Evolutionary conservation across 805 yeast species (phyloP).

Genomic region (Cyberlindnera xylosilytica): DNA sequence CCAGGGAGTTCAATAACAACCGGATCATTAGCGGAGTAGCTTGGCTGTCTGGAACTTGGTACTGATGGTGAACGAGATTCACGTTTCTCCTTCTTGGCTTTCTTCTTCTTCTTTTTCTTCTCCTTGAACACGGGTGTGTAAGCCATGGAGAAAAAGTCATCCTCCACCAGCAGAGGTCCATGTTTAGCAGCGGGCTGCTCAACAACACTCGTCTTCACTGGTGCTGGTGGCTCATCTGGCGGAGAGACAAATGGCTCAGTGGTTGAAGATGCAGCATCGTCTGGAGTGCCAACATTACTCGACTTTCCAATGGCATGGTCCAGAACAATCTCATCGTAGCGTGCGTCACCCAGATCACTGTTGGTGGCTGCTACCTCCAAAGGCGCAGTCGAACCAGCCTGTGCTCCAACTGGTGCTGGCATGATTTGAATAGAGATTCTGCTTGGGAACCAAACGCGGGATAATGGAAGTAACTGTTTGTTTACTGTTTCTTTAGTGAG

Average conservation of each 20-base stretch:
- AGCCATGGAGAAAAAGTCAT: slow-evolving; percentile 28
- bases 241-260: slow-evolving; percentile 1
- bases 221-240: background rate
- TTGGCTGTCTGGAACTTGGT: too few relatives aligned
- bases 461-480: too few relatives aligned
- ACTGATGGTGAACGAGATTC: too few relatives aligned
- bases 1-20: too few relatives aligned
- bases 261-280: slow-evolving; percentile 1
- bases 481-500: too few relatives aligned
- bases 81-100: slow-evolving; percentile 15
- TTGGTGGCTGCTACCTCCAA: too few relatives aligned
- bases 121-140: slow-evolving; percentile 1
- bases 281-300: slow-evolving; percentile 26
- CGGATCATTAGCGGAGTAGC: too few relatives aligned
- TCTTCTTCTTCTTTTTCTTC: slow-evolving; percentile 21
- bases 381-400: background rate
- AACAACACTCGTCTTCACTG: too few relatives aligned
- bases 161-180: too few relatives aligned
- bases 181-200: too few relatives aligned
- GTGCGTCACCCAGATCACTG: slow-evolving; percentile 13
- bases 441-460: too few relatives aligned
- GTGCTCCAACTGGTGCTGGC: background rate
- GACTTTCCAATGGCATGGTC: slow-evolving; percentile 25
- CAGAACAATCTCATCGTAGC: slow-evolving; percentile 25
- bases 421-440: background rate